Percentiles rank a stretch among this genome's conserved stretches.
Conservation (phyloP, 805 yeast species). For the Yueomyces sinensis region DNA sequence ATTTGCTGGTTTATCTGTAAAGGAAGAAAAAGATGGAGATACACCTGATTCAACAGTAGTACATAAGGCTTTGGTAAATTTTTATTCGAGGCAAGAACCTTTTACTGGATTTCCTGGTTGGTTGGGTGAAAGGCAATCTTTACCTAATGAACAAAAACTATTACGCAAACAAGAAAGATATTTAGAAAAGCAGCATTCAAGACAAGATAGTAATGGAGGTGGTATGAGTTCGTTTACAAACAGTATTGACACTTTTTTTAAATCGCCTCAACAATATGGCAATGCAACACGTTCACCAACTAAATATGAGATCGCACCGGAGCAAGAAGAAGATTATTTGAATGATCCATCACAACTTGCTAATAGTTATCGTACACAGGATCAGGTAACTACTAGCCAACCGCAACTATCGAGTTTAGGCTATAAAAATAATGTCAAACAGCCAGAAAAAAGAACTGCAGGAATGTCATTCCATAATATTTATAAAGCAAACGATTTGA, state of each 20-base stretch:
- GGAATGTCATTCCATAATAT: conserved; percentile 18
- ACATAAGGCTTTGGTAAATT: conserved; percentile 31
- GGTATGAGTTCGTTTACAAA: background rate
- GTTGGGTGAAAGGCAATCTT: conserved; percentile 24
- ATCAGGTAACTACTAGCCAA: background rate
- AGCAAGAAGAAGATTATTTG: background rate
- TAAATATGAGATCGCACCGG: no score
- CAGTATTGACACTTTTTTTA: background rate
- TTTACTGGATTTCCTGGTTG: conserved; percentile 26
- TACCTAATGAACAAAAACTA: conserved; percentile 22
- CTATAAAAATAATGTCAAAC: background rate
- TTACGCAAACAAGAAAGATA: conserved; percentile 12
- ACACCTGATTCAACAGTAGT: conserved; percentile 30
- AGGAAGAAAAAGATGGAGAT: conserved; percentile 31
- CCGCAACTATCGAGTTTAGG: background rate
- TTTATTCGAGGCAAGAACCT: conserved; percentile 23
- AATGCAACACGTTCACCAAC: background rate
- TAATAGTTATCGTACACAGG: background rate
- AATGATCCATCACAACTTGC: background rate
- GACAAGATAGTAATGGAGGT: background rate
- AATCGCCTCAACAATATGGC: background rate
- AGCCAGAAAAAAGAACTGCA: conserved; percentile 4
- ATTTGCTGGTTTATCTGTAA: conserved; percentile 14
- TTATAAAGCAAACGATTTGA: conserved; percentile 5
- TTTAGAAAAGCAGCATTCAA: background rate